Percentiles rank a stretch among this genome's conserved stretches.
Conservation (phyloP, 768 basidiomycete genomes). For the Macrocybe gigantea region DNA sequence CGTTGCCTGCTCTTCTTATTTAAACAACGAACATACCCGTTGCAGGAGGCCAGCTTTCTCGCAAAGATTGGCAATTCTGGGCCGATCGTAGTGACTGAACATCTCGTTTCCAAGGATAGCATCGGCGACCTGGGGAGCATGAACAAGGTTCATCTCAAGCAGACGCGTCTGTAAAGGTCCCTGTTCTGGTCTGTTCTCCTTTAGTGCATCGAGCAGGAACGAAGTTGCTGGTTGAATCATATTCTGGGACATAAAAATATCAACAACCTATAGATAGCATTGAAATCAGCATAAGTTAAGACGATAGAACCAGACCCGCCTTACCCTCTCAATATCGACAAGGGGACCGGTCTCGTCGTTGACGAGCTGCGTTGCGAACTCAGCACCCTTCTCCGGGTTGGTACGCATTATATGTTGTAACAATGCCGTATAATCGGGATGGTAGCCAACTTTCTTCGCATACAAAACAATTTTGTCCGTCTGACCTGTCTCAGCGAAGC, state of each 20-base stretch:
- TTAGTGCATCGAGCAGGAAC: constrained; percentile 94
- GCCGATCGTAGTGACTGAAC: constrained; percentile 95
- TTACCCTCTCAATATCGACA: constrained; percentile 87
- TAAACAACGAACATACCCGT: constrained; percentile 50
- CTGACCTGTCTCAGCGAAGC: constrained; percentile 98
- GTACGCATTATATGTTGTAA: constrained; percentile 95
- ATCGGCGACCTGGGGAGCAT: constrained; percentile 98
- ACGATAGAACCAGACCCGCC: constrained; percentile 12
- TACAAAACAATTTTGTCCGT: constrained; percentile 98
- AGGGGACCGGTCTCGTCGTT: constrained; percentile 92
- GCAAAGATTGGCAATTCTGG: constrained; percentile 94
- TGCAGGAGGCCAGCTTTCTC: constrained; percentile 97
- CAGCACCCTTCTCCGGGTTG: constrained; percentile 96
- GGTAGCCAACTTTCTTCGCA: constrained; percentile 93
- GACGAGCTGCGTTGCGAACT: constrained; percentile 91
- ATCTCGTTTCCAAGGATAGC: constrained; percentile 98
- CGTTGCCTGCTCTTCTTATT: constrained; percentile 6
- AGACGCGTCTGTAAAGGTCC: constrained; percentile 93
- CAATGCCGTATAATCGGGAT: constrained; percentile 86
- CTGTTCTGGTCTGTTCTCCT: constrained; percentile 98
- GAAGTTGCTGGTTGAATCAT: constrained; percentile 99
- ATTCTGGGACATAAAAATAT: constrained; percentile 99
- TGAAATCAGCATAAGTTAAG: not conserved
- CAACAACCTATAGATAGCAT: constrained; percentile 63
- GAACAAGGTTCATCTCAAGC: constrained; percentile 95